Evolutionary conservation across 371 early-diverging fungal genomes (phyloP).

Genomic region (Mortierella sp.): DNA sequence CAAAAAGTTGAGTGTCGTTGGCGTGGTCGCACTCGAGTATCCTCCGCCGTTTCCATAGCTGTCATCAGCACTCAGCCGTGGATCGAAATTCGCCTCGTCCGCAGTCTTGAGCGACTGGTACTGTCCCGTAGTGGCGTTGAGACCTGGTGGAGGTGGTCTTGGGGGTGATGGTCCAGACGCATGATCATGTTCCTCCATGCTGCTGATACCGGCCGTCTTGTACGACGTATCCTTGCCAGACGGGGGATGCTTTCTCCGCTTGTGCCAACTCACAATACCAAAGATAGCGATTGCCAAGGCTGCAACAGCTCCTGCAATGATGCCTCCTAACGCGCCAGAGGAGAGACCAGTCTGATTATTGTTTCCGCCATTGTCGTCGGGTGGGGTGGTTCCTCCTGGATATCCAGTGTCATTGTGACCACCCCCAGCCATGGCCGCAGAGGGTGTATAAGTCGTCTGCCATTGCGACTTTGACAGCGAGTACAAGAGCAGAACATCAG

Average conservation of each 20-base stretch:
- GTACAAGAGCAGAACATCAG: constrained; percentile 37
- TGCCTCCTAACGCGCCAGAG: constrained; percentile 30
- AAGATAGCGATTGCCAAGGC: constrained; percentile 6
- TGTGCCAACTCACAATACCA: background rate
- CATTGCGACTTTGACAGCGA: constrained; percentile 23
- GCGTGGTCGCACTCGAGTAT: constrained; percentile 26
- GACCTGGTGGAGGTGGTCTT: constrained; percentile 11
- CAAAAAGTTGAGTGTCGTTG: constrained; percentile 28
- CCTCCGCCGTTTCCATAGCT: constrained; percentile 8
- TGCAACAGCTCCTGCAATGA: constrained; percentile 21
- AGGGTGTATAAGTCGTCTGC: constrained; percentile 41
- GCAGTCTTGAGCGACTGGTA: constrained; percentile 11
- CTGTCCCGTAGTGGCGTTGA: background rate
- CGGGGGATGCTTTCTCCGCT: constrained; percentile 6
- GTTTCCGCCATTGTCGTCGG: background rate
- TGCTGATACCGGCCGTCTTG: background rate
- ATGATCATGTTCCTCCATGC: background rate
- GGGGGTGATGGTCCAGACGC: background rate
- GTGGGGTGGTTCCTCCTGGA: background rate
- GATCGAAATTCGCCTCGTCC: background rate
- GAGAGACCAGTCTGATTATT: constrained; percentile 16
- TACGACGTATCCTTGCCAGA: background rate
- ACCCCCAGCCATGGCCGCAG: constrained; percentile 6
- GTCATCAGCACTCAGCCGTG: constrained; percentile 8
- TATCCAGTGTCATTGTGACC: background rate